These are phyloP conservation scores for Escallonia rubra DNA, from an alignment of 129 eudicot genomes.

Conservation along the genomic window DNA sequence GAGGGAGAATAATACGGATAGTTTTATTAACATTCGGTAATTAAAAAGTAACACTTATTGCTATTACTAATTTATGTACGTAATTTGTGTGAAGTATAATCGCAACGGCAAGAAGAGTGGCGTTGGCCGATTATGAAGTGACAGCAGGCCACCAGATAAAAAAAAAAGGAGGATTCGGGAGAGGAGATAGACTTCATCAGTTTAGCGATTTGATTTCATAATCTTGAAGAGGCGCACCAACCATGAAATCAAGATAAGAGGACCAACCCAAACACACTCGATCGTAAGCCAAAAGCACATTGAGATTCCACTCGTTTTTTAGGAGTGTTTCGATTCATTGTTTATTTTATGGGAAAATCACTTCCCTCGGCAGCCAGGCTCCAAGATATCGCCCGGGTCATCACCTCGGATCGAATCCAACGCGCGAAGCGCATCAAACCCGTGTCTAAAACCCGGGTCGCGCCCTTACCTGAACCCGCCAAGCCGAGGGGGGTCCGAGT, in stretches of 20 bases:
- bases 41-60: no score
- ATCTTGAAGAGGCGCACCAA: not conserved
- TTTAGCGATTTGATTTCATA: not conserved
- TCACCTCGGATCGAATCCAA: conserved; percentile 15
- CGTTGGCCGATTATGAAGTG: no score
- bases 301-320: not conserved
- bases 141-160: no score
- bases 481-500: conserved; percentile 16
- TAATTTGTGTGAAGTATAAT: no score
- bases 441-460: conserved; percentile 11
- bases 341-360: conserved; percentile 44
- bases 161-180: no score
- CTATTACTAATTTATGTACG: no score
- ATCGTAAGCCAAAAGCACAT: not conserved
- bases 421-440: conserved; percentile 27
- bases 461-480: conserved; percentile 13
- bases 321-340: not conserved
- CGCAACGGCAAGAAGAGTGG: no score
- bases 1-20: no score
- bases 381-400: conserved; percentile 34
- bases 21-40: no score
- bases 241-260: not conserved
- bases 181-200: not conserved
- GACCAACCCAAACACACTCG: not conserved
- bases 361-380: conserved; percentile 22